Evolutionary conservation across 2,329 filamentous ascomycete genomes (phyloP).

Genomic region (Colletotrichum sublineola): DNA sequence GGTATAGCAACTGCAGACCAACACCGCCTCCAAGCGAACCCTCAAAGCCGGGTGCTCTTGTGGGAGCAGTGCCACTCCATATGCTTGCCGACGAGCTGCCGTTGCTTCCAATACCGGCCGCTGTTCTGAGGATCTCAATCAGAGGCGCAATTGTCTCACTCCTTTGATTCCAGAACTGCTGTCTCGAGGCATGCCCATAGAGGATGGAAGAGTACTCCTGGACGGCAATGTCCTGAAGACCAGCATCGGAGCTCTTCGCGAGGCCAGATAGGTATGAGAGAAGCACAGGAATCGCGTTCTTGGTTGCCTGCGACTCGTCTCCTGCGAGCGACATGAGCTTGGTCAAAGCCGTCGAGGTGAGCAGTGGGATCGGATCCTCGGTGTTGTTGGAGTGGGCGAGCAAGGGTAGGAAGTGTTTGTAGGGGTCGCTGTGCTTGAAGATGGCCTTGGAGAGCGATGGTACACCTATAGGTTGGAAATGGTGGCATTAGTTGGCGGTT

Average conservation of each 20-base stretch:
- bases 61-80: slow-evolving; percentile 68
- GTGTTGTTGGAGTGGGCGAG: slow-evolving; percentile 81
- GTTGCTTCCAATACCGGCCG: slow-evolving; percentile 78
- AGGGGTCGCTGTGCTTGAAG: slow-evolving; percentile 81
- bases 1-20: slow-evolving; percentile 92
- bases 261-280: slow-evolving; percentile 89
- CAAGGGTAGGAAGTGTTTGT: slow-evolving; percentile 86
- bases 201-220: slow-evolving; percentile 90
- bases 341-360: slow-evolving; percentile 89
- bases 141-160: slow-evolving; percentile 87
- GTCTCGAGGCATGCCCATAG: slow-evolving; percentile 78
- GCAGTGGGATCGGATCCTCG: slow-evolving; percentile 86
- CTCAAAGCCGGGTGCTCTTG: slow-evolving; percentile 73
- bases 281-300: slow-evolving; percentile 83
- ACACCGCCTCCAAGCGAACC: slow-evolving; percentile 82
- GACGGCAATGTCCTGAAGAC: slow-evolving; percentile 94
- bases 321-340: slow-evolving; percentile 79
- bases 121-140: slow-evolving; percentile 84
- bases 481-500: slow-evolving; percentile 20
- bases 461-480: slow-evolving; percentile 69
- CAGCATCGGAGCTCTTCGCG: slow-evolving; percentile 86
- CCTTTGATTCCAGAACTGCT: slow-evolving; percentile 91
- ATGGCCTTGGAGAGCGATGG: slow-evolving; percentile 83
- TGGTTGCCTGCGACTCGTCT: slow-evolving; percentile 73
- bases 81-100: slow-evolving; percentile 71